Base-by-base conservation (phyloP, 176 grass and related monocot species). In the Chrysopogon serrulatus region DNA sequence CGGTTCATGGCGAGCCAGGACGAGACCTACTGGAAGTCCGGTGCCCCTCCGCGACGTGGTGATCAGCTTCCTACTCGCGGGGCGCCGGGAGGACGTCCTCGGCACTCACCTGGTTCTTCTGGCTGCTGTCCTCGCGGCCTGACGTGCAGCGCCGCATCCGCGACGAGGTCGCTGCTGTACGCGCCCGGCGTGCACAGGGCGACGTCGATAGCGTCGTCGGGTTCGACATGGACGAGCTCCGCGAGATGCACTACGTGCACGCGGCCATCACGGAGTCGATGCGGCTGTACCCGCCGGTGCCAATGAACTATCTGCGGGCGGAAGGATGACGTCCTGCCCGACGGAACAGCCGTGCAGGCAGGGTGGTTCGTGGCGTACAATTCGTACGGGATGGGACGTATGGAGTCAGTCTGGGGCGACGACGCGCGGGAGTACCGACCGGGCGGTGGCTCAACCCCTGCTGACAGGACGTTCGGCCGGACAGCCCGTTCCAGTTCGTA, bases 211-310 rank as follows among this genome's bases (percentile, higher is more conserved):
- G n/a, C 88, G 56, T 66, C 93, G 13, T 3, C 86, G 11, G 84
- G 0, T 92, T 91, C 72, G 80, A 79, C 65, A 63, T 90, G 0
- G 90, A 92, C 32, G 92, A 94, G 62, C 79, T 97, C 37, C 83
- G 90, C 11, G 86, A 92, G 72, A 94, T 94, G 92, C 82, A 97
- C 41, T 97, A 94, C 86, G 73, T 97, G 19, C 92, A 94, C 32
- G 92, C 92, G 28, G 85, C 90, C 44, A 69, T 97, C 23, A 81
- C 92, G 18, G 92, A 97, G 77, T 90, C 88, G 23, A 94, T 97
- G 90, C 66, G 94, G 27, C 74, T 94, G 7, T 94, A 94, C 86
- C 85, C 90, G n/a, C 94, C 94, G n/a, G n/a, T n/a, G n/a, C n/a
- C n/a, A n/a, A n/a, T n/a, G n/a, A n/a, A n/a, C n/a, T n/a, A n/a